Evolutionary conservation across 2,329 filamentous ascomycete genomes (phyloP).

Genomic region (Nemania bipapillata): DNA sequence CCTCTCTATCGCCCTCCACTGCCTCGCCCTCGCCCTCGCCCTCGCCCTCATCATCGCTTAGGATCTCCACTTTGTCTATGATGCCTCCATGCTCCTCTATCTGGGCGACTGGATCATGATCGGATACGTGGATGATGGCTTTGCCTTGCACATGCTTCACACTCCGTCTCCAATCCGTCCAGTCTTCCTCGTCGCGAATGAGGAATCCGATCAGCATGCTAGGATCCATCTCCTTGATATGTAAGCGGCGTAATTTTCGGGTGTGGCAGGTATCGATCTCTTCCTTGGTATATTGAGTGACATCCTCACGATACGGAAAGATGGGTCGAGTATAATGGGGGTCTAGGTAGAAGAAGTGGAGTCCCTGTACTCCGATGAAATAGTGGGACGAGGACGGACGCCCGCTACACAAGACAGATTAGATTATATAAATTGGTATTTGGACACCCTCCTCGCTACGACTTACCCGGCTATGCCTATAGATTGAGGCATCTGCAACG

Average conservation of each 20-base stretch:
- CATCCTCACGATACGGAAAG: slow-evolving; percentile 70
- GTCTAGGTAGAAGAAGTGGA: slow-evolving; percentile 91
- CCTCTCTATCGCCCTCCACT: slow-evolving; percentile 12
- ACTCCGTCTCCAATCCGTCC: slow-evolving; percentile 81
- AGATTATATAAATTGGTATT: slow-evolving; percentile 24
- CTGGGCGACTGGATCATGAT: slow-evolving; percentile 70
- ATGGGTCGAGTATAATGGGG: slow-evolving; percentile 86
- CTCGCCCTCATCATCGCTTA: slow-evolving; percentile 73
- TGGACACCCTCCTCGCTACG: background rate
- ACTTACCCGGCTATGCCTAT: slow-evolving; percentile 91
- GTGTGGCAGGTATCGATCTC: slow-evolving; percentile 90
- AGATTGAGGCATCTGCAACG: slow-evolving; percentile 89
- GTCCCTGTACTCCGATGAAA: slow-evolving; percentile 71
- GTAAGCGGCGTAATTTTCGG: slow-evolving; percentile 80
- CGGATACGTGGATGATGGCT: slow-evolving; percentile 84
- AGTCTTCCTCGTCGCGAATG: slow-evolving; percentile 83
- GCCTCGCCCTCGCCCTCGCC: slow-evolving; percentile 55
- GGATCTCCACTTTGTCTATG: slow-evolving; percentile 87
- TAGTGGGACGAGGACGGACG: slow-evolving; percentile 86
- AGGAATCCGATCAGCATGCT: slow-evolving; percentile 97
- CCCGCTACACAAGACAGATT: slow-evolving; percentile 66
- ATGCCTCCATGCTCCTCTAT: slow-evolving; percentile 74
- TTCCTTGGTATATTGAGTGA: slow-evolving; percentile 70
- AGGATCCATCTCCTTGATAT: slow-evolving; percentile 93
- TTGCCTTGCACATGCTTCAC: slow-evolving; percentile 82